Base-by-base conservation (phyloP, 768 basidiomycete genomes). In the Rhizopogon roseolus region DNA sequence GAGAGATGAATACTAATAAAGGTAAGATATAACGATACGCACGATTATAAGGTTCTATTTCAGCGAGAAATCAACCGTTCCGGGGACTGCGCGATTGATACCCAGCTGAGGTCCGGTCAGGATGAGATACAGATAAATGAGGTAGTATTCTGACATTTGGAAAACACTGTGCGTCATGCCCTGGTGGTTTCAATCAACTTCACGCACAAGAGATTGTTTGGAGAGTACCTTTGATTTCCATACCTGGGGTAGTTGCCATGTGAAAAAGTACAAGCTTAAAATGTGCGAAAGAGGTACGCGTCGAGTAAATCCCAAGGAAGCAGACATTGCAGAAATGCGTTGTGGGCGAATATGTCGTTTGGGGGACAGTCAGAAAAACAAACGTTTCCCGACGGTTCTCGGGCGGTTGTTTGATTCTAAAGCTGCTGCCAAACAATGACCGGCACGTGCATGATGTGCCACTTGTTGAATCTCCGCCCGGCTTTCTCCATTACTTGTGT, bases 91-190 rank as follows among this genome's bases (percentile, higher is more conserved):
- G 17, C 73, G 73, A 46, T 81, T 72, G 44, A 92, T 80, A 34
- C 76, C 73, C 37, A 92, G 78, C 86, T 90, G 58, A 19, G 5
- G 19, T 53, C 16, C n/a, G n/a, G 32, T 10, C 10, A 46, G 37
- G 48, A 50, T 46, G 17, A 37, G 50, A 28, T 27, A 14, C 16
- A 25, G 11, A 19, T n/a, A 6, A 8, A 22, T 43, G 40, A 25
- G n/a, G 45, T 37, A 5, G 44, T 39, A 46, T 22, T 61, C 76
- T 59, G 62, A 90, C 88, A 59, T 88, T 85, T 1, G 89, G 88
- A 67, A 92, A 89, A 63, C 90, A 90, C 53, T 80, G 81, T 17
- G 79, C 76, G 62, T 92, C 90, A 63, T 93, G 90, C 5, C 90
- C 90, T 90, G 65, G 44, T 29, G 54, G 40, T 50, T 54, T 50